A percentile compares a stretch with the other conserved stretches of the same genome.
Evolutionary conservation across 768 basidiomycete genomes (phyloP).

Genomic region (Sarcomyxa edulis): DNA sequence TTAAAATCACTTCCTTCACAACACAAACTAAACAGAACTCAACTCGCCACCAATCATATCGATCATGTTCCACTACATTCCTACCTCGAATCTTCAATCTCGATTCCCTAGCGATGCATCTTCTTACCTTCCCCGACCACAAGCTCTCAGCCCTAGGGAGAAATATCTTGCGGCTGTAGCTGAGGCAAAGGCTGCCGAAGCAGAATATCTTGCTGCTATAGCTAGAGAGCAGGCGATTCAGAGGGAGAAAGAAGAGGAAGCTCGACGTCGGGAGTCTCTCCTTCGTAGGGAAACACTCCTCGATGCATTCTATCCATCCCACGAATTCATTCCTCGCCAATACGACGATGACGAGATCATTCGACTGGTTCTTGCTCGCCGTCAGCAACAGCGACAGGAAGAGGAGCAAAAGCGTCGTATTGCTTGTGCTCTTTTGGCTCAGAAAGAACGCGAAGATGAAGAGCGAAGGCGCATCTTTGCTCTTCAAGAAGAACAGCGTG

Average conservation of each 20-base stretch:
- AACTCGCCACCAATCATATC: background rate
- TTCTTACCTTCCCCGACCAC: constrained; percentile 1
- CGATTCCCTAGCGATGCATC: constrained; percentile 1
- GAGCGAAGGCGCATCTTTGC: constrained; percentile 2
- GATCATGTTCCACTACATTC: background rate
- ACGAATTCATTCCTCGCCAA: background rate
- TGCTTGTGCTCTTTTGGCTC: background rate
- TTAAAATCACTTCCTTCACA: background rate
- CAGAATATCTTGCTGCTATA: constrained; percentile 26
- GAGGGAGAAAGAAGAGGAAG: constrained; percentile 21
- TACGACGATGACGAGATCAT: background rate
- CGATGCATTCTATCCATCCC: background rate
- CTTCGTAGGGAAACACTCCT: background rate
- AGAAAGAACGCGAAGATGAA: constrained; percentile 2
- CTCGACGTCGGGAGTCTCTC: constrained; percentile 4
- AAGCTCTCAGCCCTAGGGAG: constrained; percentile 20
- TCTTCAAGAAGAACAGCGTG: too few relatives aligned
- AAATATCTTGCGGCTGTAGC: constrained; percentile 32
- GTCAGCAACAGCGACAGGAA: background rate
- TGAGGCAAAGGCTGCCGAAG: constrained; percentile 29
- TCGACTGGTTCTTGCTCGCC: background rate
- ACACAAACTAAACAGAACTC: background rate
- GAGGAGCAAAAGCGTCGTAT: background rate
- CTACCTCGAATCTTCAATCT: background rate
- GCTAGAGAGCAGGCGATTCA: constrained; percentile 17